Percentiles rank a stretch among this genome's conserved stretches.
These are phyloP conservation scores for Sclerotinia borealis DNA, from an alignment of 2,329 filamentous ascomycete species.

Conservation along the genomic window DNA sequence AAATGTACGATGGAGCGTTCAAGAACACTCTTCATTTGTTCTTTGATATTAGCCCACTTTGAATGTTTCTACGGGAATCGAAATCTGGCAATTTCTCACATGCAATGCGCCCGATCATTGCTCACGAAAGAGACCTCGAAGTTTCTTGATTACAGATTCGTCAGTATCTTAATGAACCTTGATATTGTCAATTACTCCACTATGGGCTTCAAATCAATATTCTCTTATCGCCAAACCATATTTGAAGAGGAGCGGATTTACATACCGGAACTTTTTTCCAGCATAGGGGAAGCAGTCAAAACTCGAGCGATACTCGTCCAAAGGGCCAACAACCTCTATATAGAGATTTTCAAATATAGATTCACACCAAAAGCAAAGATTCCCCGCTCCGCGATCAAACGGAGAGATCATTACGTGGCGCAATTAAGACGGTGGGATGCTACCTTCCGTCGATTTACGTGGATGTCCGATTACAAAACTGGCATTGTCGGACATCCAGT, in stretches of 20 bases:
- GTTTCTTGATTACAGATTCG: constrained; percentile 46
- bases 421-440: constrained; percentile 6
- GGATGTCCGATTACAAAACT: background rate
- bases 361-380: constrained; percentile 32
- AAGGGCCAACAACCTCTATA: constrained; percentile 36
- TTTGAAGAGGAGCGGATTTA: background rate
- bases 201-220: constrained; percentile 44
- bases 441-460: background rate
- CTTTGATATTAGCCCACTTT: constrained; percentile 23
- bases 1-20: constrained; percentile 7
- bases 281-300: constrained; percentile 26
- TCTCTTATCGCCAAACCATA: constrained; percentile 45
- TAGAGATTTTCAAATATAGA: constrained; percentile 17
- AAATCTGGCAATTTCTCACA: constrained; percentile 53
- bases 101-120: constrained; percentile 33
- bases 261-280: constrained; percentile 34
- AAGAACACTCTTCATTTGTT: constrained; percentile 20
- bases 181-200: constrained; percentile 40
- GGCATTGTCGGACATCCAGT: background rate
- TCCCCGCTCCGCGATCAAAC: background rate
- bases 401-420: constrained; percentile 3
- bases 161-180: constrained; percentile 54
- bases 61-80: constrained; percentile 36
- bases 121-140: constrained; percentile 14
- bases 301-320: constrained; percentile 29